These are phyloP conservation scores for Rosa rugosa DNA, from an alignment of 306 rosid species.

Conservation along the genomic window DNA sequence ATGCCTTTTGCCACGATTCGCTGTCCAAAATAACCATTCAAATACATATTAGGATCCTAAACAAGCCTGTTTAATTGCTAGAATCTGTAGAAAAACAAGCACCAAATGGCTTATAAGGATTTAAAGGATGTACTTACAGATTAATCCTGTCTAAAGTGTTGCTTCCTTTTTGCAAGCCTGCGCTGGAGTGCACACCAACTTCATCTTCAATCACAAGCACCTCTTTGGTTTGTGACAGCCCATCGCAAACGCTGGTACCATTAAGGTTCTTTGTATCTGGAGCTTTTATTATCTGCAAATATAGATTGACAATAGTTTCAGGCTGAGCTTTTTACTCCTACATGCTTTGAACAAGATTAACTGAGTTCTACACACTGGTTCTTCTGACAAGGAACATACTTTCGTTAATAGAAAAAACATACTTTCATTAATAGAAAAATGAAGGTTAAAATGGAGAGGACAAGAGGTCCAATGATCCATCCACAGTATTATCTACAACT, in stretches of 20 bases:
- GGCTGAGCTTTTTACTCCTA: slow-evolving; percentile 5
- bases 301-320: slow-evolving; percentile 20
- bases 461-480: neutral
- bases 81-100: slow-evolving; percentile 15
- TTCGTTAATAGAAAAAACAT: neutral
- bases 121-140: slow-evolving; percentile 59
- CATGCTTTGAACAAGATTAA: neutral
- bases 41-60: slow-evolving; percentile 22
- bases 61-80: slow-evolving; percentile 9
- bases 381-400: neutral
- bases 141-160: slow-evolving; percentile 78
- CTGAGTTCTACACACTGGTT: neutral
- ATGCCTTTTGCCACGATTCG: slow-evolving; percentile 76
- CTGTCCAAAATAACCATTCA: slow-evolving; percentile 48
- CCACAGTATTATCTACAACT: neutral
- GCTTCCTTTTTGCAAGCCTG: slow-evolving; percentile 51
- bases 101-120: slow-evolving; percentile 1
- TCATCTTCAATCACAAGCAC: slow-evolving; percentile 35
- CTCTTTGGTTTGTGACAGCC: slow-evolving; percentile 35
- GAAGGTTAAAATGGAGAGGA: neutral
- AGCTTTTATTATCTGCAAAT: slow-evolving; percentile 48
- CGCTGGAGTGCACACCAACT: slow-evolving; percentile 34
- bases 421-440: no score
- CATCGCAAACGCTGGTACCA: slow-evolving; percentile 12
- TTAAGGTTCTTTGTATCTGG: slow-evolving; percentile 36